These are phyloP conservation scores for Spathaspora passalidarum DNA, from an alignment of 805 yeast genomes.

Conservation along the genomic window DNA sequence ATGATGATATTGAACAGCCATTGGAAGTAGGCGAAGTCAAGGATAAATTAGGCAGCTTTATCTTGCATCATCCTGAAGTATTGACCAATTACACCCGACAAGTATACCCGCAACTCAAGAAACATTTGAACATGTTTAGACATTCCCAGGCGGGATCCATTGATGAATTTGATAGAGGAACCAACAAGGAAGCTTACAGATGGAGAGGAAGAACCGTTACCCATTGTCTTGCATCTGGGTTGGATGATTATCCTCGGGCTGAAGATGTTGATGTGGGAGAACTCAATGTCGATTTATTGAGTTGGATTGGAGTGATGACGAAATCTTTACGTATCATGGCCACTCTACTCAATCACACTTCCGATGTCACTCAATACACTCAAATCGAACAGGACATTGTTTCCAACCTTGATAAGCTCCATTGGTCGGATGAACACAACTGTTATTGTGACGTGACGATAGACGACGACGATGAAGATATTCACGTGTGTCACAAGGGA, in stretches of 20 bases:
- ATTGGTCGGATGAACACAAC: constrained; percentile 69
- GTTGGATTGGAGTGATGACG: constrained; percentile 95
- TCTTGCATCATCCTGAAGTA: constrained; percentile 57
- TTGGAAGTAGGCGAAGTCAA: constrained; percentile 14
- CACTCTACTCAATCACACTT: constrained; percentile 50
- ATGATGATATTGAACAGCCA: constrained; percentile 29
- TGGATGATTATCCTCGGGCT: constrained; percentile 94
- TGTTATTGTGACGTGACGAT: constrained; percentile 83
- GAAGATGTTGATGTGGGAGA: constrained; percentile 81
- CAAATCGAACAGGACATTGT: constrained; percentile 54
- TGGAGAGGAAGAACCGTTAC: constrained; percentile 90
- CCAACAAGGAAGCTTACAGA: constrained; percentile 63
- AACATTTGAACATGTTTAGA: constrained; percentile 84
- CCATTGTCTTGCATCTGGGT: constrained; percentile 88
- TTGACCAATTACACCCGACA: constrained; percentile 54
- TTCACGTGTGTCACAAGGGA: constrained; percentile 82
- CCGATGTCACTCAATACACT: constrained; percentile 56
- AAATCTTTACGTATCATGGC: constrained; percentile 77
- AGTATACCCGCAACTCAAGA: constrained; percentile 73
- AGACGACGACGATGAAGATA: constrained; percentile 64
- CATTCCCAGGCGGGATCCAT: constrained; percentile 73
- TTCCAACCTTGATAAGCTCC: constrained; percentile 65
- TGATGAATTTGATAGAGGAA: constrained; percentile 63
- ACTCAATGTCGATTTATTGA: constrained; percentile 79
- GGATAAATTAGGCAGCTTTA: constrained; percentile 45